Evolutionary conservation across 352 stramenopile species (phyloP), one percentile per base, ranked within the genome.

Genomic region (Phytophthora litchii): DNA sequence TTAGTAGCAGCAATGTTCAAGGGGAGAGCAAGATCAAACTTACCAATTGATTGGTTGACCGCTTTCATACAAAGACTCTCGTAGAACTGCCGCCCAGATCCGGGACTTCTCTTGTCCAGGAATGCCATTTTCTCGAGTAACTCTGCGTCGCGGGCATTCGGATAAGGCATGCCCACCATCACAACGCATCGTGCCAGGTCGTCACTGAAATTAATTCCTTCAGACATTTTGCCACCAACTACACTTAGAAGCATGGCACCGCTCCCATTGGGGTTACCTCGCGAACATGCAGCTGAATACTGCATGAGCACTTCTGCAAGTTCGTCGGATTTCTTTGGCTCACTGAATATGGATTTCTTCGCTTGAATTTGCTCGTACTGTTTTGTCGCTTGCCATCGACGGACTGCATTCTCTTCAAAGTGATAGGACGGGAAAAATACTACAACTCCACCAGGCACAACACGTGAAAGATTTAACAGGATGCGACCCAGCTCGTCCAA

Each of bases 151-250:
- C 86, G 84, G 43, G 96, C 90, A 65, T 99, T 98, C 38, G 98
- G 92, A 75, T 99, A 99, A 5, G 98, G 98, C 35, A 99, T 79
- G 0, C 98, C 98, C 23, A 99, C 96, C 75, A 99, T 98, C 12
- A 99, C 85, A 21, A 99, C 95, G 62, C 95, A 97, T 7, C 89
- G 75, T 20, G 97, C 97, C 51, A 99, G 85, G 7, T 99, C 96
- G 65, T 99, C 94, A 55, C 86, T 97, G 72, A 99, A 99, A 66
- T 99, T 99, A 76, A 99, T 99, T 21, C 98, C 98, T 85, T 99
- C 98, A 3, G 92, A 99, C 83, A 99, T 98, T 76, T 99, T 99
- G 0, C 97, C 98, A 11, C 97, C 97, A 21, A 99, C 95, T 0
- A 99, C 97, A 57, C 92, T 98, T 14, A 99, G 84, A 1, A 99